A percentile compares a stretch with the other conserved stretches of the same genome.
These are phyloP conservation scores for Emergomyces orientalis DNA, from an alignment of 2,329 filamentous ascomycete genomes.

Conservation along the genomic window DNA sequence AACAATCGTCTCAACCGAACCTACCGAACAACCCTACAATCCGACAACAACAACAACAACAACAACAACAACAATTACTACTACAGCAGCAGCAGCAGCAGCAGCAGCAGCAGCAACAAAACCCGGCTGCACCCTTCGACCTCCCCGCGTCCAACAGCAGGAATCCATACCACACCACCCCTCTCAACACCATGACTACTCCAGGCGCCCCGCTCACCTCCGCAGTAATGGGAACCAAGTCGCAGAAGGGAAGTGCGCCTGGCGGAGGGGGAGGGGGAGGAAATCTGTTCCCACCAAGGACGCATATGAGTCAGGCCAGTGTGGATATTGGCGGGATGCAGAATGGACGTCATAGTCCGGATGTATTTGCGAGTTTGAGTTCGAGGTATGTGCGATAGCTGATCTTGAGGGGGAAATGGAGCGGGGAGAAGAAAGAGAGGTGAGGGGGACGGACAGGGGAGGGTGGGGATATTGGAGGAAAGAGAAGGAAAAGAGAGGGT, in stretches of 20 bases:
- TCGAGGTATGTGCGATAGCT: constrained; percentile 32
- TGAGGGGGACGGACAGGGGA: neutral
- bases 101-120: constrained; percentile 4
- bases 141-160: constrained; percentile 17
- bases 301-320: constrained; percentile 41
- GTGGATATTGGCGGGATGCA: constrained; percentile 40
- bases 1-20: neutral
- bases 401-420: constrained; percentile 7
- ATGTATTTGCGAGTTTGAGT: constrained; percentile 43
- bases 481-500: neutral
- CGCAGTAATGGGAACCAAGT: neutral
- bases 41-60: no score
- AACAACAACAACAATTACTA: constrained; percentile 14
- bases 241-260: neutral
- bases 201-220: neutral
- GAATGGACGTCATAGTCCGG: constrained; percentile 41
- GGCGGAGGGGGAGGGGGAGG: neutral
- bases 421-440: neutral
- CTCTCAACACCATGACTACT: constrained; percentile 5
- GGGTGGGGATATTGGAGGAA: neutral
- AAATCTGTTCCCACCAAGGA: constrained; percentile 12
- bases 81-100: constrained; percentile 14
- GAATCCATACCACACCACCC: constrained; percentile 26
- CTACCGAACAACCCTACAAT: no score
- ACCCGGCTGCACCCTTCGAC: constrained; percentile 1